A percentile compares a stretch with the other conserved stretches of the same genome.
phyloP scores from a whole-genome alignment of 805 yeast species.

The Kodamaea lidongshanica region DNA sequence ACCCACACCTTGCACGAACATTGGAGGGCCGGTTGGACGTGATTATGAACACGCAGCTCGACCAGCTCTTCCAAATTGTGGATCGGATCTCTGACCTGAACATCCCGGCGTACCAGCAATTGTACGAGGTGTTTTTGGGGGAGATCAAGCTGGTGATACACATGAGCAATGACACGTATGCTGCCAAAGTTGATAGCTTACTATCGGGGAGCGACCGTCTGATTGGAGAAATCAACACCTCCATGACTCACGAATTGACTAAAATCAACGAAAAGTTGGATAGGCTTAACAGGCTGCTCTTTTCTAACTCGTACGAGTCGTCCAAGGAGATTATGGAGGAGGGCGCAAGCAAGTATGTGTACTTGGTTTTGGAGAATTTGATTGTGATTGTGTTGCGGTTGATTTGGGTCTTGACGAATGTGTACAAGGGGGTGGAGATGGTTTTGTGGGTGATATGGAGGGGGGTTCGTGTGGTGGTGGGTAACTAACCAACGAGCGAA shows the following conservation, averaged over 20 bases:
- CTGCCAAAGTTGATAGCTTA: slow-evolving; percentile 53
- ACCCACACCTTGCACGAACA: slow-evolving; percentile 16
- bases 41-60: slow-evolving; percentile 15
- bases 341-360: slow-evolving; percentile 33
- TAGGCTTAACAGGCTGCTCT: slow-evolving; percentile 31
- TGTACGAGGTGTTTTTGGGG: slow-evolving; percentile 27
- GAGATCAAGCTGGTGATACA: slow-evolving; percentile 33
- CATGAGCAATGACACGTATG: slow-evolving; percentile 37
- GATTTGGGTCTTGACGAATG: slow-evolving; percentile 52
- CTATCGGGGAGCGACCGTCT: slow-evolving; percentile 61
- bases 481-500: too few relatives aligned
- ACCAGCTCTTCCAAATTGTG: slow-evolving; percentile 13
- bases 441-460: slow-evolving; percentile 14
- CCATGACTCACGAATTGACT: slow-evolving; percentile 56
- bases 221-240: slow-evolving; percentile 68
- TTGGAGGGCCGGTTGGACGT: slow-evolving; percentile 12
- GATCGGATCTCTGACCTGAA: slow-evolving; percentile 26
- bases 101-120: slow-evolving; percentile 29
- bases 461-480: slow-evolving; percentile 7
- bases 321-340: slow-evolving; percentile 13
- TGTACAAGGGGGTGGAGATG: slow-evolving; percentile 32
- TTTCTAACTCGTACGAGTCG: slow-evolving; percentile 12
- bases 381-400: slow-evolving; percentile 48
- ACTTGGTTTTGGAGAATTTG: slow-evolving; percentile 43
- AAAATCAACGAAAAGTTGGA: slow-evolving; percentile 46